These are phyloP conservation scores for Telopea speciosissima DNA, from an alignment of 177 flowering plant species.

Conservation along the genomic window DNA sequence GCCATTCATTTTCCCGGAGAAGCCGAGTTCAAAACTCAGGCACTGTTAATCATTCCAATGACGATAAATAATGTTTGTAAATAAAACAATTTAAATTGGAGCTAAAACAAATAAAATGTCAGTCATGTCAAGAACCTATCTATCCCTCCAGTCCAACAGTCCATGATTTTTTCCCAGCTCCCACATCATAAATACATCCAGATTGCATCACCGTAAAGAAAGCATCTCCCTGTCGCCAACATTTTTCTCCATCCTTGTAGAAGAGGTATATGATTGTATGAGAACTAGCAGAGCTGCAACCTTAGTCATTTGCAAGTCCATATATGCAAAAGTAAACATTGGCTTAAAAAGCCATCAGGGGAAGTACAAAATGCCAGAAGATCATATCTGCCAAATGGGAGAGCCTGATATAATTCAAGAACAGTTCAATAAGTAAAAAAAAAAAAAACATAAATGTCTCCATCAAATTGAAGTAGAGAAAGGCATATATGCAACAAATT, in stretches of 20 bases:
- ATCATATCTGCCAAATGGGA: not conserved
- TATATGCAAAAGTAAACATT: slow-evolving; percentile 5
- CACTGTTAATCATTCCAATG: too few relatives aligned
- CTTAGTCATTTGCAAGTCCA: not conserved
- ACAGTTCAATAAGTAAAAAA: not conserved
- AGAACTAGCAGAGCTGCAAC: not conserved
- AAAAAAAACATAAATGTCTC: not conserved
- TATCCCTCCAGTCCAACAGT: not conserved
- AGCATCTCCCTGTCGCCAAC: not conserved
- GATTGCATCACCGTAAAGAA: not conserved
- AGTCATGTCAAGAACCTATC: not conserved
- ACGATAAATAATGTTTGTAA: not conserved
- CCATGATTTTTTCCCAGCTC: not conserved
- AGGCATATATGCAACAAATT: not conserved
- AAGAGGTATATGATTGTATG: not conserved
- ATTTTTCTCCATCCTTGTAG: not conserved
- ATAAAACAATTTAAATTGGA: not conserved
- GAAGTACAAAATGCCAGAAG: not conserved
- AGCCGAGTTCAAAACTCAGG: too few relatives aligned
- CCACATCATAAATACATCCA: not conserved
- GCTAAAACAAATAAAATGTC: not conserved
- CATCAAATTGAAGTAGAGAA: not conserved
- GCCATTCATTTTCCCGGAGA: not conserved
- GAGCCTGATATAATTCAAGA: not conserved
- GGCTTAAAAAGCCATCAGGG: not conserved